Evolutionary conservation across 2,329 filamentous ascomycete species (phyloP).

Genomic region (Fusarium luffae): DNA sequence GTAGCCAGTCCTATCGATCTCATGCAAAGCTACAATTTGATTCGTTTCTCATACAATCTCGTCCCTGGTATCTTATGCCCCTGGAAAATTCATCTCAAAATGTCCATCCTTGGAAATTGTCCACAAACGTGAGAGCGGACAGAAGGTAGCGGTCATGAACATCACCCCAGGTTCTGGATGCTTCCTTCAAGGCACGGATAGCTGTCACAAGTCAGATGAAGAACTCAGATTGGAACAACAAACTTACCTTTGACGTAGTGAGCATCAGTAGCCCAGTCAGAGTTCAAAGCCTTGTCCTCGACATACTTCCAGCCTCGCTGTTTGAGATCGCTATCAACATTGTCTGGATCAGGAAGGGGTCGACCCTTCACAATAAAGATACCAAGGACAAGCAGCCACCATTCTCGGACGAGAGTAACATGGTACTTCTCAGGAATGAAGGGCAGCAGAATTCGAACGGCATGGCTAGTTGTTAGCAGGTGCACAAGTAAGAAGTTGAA

Average conservation of each 20-base stretch:
- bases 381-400: conserved; percentile 86
- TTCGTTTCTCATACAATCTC: conserved; percentile 13
- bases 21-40: background rate
- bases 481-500: conserved; percentile 90
- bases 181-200: conserved; percentile 79
- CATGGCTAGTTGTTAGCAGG: conserved; percentile 85
- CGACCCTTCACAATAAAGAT: conserved; percentile 82
- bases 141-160: conserved; percentile 72
- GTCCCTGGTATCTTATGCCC: conserved; percentile 1
- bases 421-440: conserved; percentile 79
- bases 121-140: conserved; percentile 76
- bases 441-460: conserved; percentile 85
- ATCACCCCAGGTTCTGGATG: conserved; percentile 79
- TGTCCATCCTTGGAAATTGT: conserved; percentile 77
- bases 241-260: conserved; percentile 84
- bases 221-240: background rate
- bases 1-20: background rate
- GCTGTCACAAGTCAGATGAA: conserved; percentile 54
- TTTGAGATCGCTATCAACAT: conserved; percentile 68
- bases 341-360: conserved; percentile 75
- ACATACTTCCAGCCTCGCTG: conserved; percentile 82
- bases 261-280: conserved; percentile 75
- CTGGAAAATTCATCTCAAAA: conserved; percentile 43
- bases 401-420: conserved; percentile 79
- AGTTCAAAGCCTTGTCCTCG: conserved; percentile 75